Evolutionary conservation across 768 basidiomycete species (phyloP), one percentile per base, ranked within the genome.

Genomic region (Mycena vulgaris): DNA sequence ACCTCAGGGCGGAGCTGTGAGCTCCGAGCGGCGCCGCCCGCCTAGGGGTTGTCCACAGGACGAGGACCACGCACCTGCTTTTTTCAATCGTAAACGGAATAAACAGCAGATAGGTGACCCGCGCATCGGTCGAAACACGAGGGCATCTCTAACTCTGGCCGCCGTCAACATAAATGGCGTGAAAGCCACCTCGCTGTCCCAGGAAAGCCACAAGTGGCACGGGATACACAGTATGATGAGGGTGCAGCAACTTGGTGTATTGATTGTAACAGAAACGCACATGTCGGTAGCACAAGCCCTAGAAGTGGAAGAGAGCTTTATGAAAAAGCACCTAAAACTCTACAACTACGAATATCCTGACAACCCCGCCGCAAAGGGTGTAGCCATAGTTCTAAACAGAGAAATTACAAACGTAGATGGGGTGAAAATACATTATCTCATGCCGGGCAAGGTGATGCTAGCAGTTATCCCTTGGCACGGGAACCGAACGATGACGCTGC

Each of bases 241-340:
- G 2, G 63, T 40, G 3, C 14, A 52, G 14, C 13, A 64, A 42
- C 3, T 64, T 7, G 63, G 51, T 8, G 23, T 53, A 25, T 16
- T 53, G 21, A 23, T 64, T 27, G 42, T 64, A 8, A 28, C 49
- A 4, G 63, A 64, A 21, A 64, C 63, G 2, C 63, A 64, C 37
- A 23, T 64, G 63, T 53, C 63, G 14, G 35, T 37, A 1, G 63
- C 49, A 27, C 63, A 64, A 37, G 48, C 49, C 7, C 5, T 39
- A 37, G 63, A 64, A 53, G 42, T 64, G 31, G 23, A 62, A 30
- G 31, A 48, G 27, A 61, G 59, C 25, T 47, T 27, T 27, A 45
- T 61, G 59, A 48, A 33, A 3, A 61, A 61, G 19, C 27, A 47
- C 2, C 14, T 62, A 16, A 47, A 35, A 6, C 35, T 55, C 16